Evolutionary conservation across 2,329 filamentous ascomycete genomes (phyloP).

Genomic region (Colletotrichum sansevieriae): DNA sequence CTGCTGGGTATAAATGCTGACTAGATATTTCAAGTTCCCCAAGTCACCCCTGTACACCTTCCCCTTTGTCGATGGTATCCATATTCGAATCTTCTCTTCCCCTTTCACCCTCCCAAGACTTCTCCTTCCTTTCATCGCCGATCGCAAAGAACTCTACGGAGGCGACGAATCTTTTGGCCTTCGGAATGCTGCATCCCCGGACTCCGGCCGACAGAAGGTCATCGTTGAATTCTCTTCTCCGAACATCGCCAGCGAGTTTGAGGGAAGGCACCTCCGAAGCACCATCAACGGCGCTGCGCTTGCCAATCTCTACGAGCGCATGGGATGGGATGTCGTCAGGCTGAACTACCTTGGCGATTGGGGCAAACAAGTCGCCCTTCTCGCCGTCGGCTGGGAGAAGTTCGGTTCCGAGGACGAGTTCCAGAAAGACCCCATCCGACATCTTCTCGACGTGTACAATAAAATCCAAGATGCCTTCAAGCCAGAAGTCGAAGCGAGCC

Average conservation of each 20-base stretch:
- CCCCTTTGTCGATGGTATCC: constrained; percentile 68
- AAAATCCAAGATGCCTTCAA: constrained; percentile 73
- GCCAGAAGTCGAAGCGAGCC: constrained; percentile 72
- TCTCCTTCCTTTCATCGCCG: constrained; percentile 70
- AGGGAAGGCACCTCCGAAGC: constrained; percentile 79
- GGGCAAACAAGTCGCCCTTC: constrained; percentile 78
- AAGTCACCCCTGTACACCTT: constrained; percentile 69
- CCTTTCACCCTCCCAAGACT: constrained; percentile 66
- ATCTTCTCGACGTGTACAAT: constrained; percentile 80
- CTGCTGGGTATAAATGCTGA: neutral
- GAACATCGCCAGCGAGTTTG: constrained; percentile 83
- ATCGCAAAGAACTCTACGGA: constrained; percentile 69
- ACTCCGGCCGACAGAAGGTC: constrained; percentile 60
- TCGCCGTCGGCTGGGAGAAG: constrained; percentile 76
- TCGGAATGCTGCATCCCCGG: constrained; percentile 58
- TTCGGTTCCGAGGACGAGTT: constrained; percentile 77
- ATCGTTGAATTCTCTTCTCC: constrained; percentile 81
- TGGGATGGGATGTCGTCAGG: constrained; percentile 77
- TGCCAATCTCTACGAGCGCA: constrained; percentile 75
- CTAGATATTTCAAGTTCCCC: constrained; percentile 58
- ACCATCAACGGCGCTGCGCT: constrained; percentile 83
- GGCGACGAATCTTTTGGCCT: constrained; percentile 70
- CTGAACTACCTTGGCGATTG: constrained; percentile 86
- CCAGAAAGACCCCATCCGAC: constrained; percentile 75
- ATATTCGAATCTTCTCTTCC: constrained; percentile 77